Evolutionary conservation across 257 asterid genomes (phyloP).

Genomic region (Sherardia arvensis): DNA sequence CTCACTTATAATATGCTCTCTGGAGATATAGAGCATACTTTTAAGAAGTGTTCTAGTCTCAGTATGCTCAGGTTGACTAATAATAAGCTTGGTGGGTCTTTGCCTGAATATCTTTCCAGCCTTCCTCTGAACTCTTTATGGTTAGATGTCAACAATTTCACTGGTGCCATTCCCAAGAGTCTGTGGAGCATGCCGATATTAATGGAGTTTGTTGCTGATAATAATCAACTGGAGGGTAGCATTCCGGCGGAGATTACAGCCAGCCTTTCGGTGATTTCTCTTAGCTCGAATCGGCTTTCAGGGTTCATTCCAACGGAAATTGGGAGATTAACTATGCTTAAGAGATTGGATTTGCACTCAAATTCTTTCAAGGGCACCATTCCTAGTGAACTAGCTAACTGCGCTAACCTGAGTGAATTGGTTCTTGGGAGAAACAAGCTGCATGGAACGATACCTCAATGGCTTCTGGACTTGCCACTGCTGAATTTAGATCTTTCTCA

Average conservation of each 20-base stretch:
- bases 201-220: slow-evolving; percentile 61
- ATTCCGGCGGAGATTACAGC: slow-evolving; percentile 44
- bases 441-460: slow-evolving; percentile 43
- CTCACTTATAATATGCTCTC: slow-evolving; percentile 48
- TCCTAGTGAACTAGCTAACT: slow-evolving; percentile 52
- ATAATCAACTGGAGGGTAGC: slow-evolving; percentile 52
- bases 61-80: slow-evolving; percentile 42
- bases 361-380: slow-evolving; percentile 50
- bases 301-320: slow-evolving; percentile 57
- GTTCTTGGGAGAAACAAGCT: slow-evolving; percentile 60
- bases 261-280: slow-evolving; percentile 39
- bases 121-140: slow-evolving; percentile 62
- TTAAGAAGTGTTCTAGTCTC: slow-evolving; percentile 48
- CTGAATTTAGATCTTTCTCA: slow-evolving; percentile 62
- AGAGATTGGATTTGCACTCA: slow-evolving; percentile 51
- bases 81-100: slow-evolving; percentile 44
- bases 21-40: slow-evolving; percentile 52
- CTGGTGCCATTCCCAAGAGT: slow-evolving; percentile 50
- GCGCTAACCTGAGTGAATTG: slow-evolving; percentile 46
- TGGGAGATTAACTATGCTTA: slow-evolving; percentile 43
- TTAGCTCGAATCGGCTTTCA: slow-evolving; percentile 34
- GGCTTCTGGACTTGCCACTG: slow-evolving; percentile 40
- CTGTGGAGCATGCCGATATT: slow-evolving; percentile 51
- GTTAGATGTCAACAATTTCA: slow-evolving; percentile 65
- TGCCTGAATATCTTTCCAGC: slow-evolving; percentile 54